A percentile compares a stretch with the other conserved stretches of the same genome.
Evolutionary conservation across 768 basidiomycete genomes (phyloP).

Genomic region (Boletus bicolor): DNA sequence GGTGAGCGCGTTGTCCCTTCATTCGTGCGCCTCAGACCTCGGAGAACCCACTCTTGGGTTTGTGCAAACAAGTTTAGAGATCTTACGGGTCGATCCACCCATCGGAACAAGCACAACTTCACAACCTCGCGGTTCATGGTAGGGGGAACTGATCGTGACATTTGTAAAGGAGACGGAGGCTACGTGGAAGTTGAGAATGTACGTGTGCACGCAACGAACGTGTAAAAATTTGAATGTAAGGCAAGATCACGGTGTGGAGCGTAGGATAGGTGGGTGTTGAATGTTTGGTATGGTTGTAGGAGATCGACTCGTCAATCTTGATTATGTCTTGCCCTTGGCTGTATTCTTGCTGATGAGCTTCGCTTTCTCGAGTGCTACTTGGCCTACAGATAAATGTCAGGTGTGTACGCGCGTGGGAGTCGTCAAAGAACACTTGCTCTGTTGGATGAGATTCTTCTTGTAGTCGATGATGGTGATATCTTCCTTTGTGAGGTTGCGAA

Average conservation of each 20-base stretch:
- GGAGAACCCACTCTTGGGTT: conserved; percentile 24
- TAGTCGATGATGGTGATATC: conserved; percentile 93
- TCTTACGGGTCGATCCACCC: conserved; percentile 19
- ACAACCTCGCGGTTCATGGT: conserved; percentile 9
- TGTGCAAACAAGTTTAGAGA: conserved; percentile 12
- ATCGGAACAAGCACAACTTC: conserved; percentile 6
- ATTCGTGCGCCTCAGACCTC: conserved; percentile 22
- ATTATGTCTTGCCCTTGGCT: conserved; percentile 62
- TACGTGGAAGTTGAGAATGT: conserved; percentile 13
- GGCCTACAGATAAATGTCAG: conserved; percentile 45
- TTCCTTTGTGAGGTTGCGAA: conserved; percentile 85
- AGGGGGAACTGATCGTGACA: conserved; percentile 14
- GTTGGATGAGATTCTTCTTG: conserved; percentile 80
- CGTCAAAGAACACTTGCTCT: conserved; percentile 50
- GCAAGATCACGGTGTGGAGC: conserved; percentile 5
- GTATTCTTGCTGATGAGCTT: conserved; percentile 88
- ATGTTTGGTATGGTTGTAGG: neutral
- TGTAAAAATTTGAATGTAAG: conserved; percentile 15
- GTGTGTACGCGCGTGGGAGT: neutral
- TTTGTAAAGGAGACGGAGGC: conserved; percentile 8
- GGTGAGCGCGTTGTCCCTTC: conserved; percentile 25
- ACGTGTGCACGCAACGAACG: conserved; percentile 14
- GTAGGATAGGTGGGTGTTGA: conserved; percentile 6
- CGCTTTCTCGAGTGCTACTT: conserved; percentile 86
- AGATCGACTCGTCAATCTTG: neutral